phyloP scores from a whole-genome alignment of 2,329 filamentous ascomycete genomes.

The Aspergillaceae sp. region DNA sequence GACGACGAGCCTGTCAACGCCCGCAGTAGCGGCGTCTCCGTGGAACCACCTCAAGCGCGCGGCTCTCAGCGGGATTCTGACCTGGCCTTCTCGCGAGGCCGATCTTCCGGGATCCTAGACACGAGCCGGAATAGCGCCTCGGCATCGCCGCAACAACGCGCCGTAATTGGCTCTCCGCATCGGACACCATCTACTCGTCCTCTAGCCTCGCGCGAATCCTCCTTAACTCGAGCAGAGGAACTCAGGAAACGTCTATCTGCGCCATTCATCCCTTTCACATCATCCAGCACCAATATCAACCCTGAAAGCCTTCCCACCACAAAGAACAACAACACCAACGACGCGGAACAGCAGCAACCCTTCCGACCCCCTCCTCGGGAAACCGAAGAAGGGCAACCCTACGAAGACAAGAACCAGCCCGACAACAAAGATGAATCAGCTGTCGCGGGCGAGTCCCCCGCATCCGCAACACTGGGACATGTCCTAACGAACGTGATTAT shows the following conservation, averaged over 20 bases:
- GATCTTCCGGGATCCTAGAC: constrained; percentile 7
- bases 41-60: neutral
- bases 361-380: neutral
- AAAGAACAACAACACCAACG: neutral
- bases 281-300: constrained; percentile 1
- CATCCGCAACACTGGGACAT: constrained; percentile 62
- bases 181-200: constrained; percentile 15
- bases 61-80: constrained; percentile 4
- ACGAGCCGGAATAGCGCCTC: constrained; percentile 5
- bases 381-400: neutral
- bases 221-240: constrained; percentile 18
- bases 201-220: constrained; percentile 17
- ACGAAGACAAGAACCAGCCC: neutral
- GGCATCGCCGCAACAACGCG: constrained; percentile 12
- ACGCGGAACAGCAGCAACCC: neutral
- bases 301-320: neutral
- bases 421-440: constrained; percentile 8
- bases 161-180: constrained; percentile 14
- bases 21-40: constrained; percentile 8
- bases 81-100: constrained; percentile 18
- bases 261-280: constrained; percentile 16
- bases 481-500: constrained; percentile 72
- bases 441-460: constrained; percentile 22
- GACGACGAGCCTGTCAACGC: constrained; percentile 17
- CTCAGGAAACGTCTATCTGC: constrained; percentile 28